Conservation (phyloP, 2,329 filamentous ascomycete genomes). For the Microcera coccophila region DNA sequence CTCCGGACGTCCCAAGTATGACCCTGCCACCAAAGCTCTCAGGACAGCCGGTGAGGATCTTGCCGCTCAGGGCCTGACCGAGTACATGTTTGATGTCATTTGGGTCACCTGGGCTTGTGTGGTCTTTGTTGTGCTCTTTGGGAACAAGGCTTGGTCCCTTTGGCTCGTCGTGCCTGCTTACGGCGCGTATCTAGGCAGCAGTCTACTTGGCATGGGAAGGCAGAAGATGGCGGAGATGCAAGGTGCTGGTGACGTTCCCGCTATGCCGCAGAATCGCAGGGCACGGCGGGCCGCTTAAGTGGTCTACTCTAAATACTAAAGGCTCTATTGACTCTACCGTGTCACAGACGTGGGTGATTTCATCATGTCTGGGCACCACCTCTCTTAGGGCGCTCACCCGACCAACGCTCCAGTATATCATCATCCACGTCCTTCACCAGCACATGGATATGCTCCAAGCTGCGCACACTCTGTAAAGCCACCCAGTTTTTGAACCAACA, state of each 20-base stretch:
- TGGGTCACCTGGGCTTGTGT: slow-evolving; percentile 89
- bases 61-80: slow-evolving; percentile 79
- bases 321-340: no score
- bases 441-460: slow-evolving; percentile 87
- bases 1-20: slow-evolving; percentile 73
- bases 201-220: slow-evolving; percentile 51
- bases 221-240: slow-evolving; percentile 49
- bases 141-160: slow-evolving; percentile 67
- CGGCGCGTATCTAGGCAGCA: slow-evolving; percentile 51
- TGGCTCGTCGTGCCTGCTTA: slow-evolving; percentile 55
- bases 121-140: slow-evolving; percentile 68
- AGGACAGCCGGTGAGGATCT: slow-evolving; percentile 82
- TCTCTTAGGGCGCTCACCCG: slow-evolving; percentile 42
- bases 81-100: slow-evolving; percentile 96
- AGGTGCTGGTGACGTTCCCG: slow-evolving; percentile 30
- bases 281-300: slow-evolving; percentile 51
- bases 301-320: no score
- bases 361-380: slow-evolving; percentile 28
- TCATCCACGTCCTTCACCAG: slow-evolving; percentile 54
- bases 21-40: slow-evolving; percentile 60
- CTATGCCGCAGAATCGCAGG: slow-evolving; percentile 47
- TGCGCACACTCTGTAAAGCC: slow-evolving; percentile 79
- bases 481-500: slow-evolving; percentile 97
- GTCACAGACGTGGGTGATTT: no score
- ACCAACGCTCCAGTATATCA: slow-evolving; percentile 52